Evolutionary conservation across 2,329 filamentous ascomycete species (phyloP).

Genomic region (Lachnellula arida): DNA sequence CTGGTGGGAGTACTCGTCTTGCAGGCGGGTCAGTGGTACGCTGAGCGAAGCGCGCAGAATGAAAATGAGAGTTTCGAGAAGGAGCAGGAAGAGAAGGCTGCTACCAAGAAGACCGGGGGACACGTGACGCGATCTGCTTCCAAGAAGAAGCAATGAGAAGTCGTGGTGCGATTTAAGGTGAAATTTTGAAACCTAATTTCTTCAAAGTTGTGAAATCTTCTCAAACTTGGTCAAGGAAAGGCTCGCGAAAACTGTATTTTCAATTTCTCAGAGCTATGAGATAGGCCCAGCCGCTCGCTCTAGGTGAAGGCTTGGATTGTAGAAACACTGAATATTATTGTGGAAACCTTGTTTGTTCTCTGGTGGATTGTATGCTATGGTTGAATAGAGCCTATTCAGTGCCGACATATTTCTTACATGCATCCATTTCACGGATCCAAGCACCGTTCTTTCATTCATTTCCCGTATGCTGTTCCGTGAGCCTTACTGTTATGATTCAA

Average conservation of each 20-base stretch:
- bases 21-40: slow-evolving; percentile 98
- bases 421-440: too few relatives aligned
- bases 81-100: slow-evolving; percentile 45
- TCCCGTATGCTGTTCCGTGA: too few relatives aligned
- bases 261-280: background rate
- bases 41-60: slow-evolving; percentile 84
- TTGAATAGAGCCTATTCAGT: too few relatives aligned
- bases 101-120: slow-evolving; percentile 31
- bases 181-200: background rate
- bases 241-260: background rate
- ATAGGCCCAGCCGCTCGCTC: background rate
- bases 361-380: too few relatives aligned
- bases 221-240: background rate
- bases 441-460: too few relatives aligned
- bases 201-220: background rate
- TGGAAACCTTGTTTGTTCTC: too few relatives aligned
- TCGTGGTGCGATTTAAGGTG: background rate
- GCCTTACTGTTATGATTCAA: too few relatives aligned
- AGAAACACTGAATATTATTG: too few relatives aligned
- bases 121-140: slow-evolving; percentile 26
- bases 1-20: slow-evolving; percentile 86
- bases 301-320: background rate
- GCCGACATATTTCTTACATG: too few relatives aligned
- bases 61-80: slow-evolving; percentile 65
- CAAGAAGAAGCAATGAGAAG: slow-evolving; percentile 34